A percentile compares a stretch with the other conserved stretches of the same genome.
phyloP scores from a whole-genome alignment of 1,139 yeast species.

The Meyerozyma elateridarum region DNA sequence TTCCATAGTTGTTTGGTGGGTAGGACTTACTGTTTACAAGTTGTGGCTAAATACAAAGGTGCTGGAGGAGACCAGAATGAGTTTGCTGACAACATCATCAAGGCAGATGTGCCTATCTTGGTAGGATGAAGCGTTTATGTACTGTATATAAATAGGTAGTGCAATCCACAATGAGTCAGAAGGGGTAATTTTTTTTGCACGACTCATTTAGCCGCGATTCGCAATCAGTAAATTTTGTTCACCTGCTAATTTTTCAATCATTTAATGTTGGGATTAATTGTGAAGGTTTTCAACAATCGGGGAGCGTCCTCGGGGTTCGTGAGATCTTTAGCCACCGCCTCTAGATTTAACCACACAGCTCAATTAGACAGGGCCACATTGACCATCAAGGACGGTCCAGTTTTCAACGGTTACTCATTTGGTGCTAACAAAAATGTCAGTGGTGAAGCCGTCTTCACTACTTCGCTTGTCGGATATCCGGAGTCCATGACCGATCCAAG shows the following conservation, averaged over 20 bases:
- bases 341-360: conserved; percentile 33
- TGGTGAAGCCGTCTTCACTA: conserved; percentile 97
- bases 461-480: conserved; percentile 96
- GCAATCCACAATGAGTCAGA: conserved; percentile 30
- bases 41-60: conserved; percentile 37
- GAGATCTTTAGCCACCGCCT: conserved; percentile 38
- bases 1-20: conserved; percentile 45
- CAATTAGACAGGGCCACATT: conserved; percentile 78
- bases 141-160: conserved; percentile 8
- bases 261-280: conserved; percentile 2
- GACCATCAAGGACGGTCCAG: conserved; percentile 90
- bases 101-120: conserved; percentile 38
- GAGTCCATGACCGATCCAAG: conserved; percentile 99
- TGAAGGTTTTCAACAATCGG: neutral
- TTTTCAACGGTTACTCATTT: conserved; percentile 86
- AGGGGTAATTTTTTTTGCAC: conserved; percentile 15
- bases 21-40: conserved; percentile 38
- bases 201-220: conserved; percentile 36
- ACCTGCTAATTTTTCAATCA: conserved; percentile 4
- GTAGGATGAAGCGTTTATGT: conserved; percentile 26
- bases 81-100: conserved; percentile 31
- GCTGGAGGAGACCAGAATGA: conserved; percentile 31
- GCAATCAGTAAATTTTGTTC: conserved; percentile 21
- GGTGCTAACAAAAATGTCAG: conserved; percentile 90
- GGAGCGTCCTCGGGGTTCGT: neutral